phyloP scores from a whole-genome alignment of 192 early-diverging fungal species.

The Coemansia sp. region DNA sequence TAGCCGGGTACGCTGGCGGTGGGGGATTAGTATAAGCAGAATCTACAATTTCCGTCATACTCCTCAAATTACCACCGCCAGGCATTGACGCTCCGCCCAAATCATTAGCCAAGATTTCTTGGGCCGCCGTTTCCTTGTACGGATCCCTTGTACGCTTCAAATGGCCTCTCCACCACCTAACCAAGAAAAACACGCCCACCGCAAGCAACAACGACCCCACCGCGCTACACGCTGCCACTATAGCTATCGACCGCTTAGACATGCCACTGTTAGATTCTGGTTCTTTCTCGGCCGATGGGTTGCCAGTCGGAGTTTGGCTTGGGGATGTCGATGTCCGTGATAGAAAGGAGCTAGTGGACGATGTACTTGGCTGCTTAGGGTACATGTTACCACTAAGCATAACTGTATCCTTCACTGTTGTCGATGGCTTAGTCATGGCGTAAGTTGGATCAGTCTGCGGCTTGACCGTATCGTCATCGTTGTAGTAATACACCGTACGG shows the following conservation, averaged over 20 bases:
- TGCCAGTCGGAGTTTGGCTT: not conserved
- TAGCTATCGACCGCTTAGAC: constrained; percentile 10
- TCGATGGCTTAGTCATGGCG: constrained; percentile 14
- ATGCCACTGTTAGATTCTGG: not conserved
- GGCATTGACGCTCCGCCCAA: constrained; percentile 28
- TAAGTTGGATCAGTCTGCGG: constrained; percentile 7
- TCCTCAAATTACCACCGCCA: not conserved
- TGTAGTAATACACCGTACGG: constrained; percentile 19
- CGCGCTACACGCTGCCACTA: constrained; percentile 20
- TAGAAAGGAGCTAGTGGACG: not conserved
- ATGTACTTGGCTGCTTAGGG: not conserved
- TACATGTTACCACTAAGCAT: constrained; percentile 11
- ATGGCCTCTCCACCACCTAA: constrained; percentile 12
- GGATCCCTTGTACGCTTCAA: constrained; percentile 16
- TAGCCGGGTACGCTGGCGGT: constrained; percentile 3
- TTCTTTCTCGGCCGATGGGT: not conserved
- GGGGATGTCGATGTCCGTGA: not conserved
- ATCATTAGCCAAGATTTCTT: constrained; percentile 17
- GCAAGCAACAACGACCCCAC: constrained; percentile 17
- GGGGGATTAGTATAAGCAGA: not conserved
- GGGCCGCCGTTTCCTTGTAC: constrained; percentile 23
- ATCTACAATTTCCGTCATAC: not conserved
- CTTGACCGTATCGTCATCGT: not conserved
- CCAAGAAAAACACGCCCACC: constrained; percentile 1
- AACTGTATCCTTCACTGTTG: not conserved